phyloP scores from a whole-genome alignment of 257 asterid species.

The Parsonsia alboflavescens region DNA sequence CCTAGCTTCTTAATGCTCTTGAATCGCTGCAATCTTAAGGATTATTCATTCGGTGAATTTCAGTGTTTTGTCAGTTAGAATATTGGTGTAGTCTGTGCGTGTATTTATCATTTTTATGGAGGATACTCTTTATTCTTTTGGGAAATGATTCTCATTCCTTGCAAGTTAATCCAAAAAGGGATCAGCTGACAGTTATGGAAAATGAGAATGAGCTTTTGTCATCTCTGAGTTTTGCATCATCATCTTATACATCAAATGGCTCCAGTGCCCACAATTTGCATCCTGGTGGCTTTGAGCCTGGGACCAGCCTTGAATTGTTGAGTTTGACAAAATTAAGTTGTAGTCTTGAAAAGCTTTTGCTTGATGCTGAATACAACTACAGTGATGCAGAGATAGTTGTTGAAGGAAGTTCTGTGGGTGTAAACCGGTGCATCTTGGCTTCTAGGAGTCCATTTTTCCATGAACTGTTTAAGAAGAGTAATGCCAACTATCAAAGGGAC shows the following conservation, averaged over 20 bases:
- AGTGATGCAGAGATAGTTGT: conserved; percentile 70
- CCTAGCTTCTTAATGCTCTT: not conserved
- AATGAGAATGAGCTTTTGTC: conserved; percentile 51
- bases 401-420: conserved; percentile 56
- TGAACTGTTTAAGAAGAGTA: conserved; percentile 29
- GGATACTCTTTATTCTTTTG: not conserved
- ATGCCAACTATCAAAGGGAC: conserved; percentile 26
- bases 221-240: conserved; percentile 52
- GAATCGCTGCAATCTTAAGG: not conserved
- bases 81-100: not conserved
- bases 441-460: conserved; percentile 52
- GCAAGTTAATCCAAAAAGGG: not conserved
- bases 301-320: conserved; percentile 40
- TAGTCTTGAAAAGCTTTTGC: conserved; percentile 57
- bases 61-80: not conserved
- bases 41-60: not conserved
- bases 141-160: conserved; percentile 13
- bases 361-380: conserved; percentile 51
- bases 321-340: conserved; percentile 52
- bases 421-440: conserved; percentile 79
- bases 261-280: conserved; percentile 33
- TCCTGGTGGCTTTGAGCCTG: conserved; percentile 34
- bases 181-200: conserved; percentile 40
- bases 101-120: conserved; percentile 1
- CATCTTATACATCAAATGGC: conserved; percentile 57